Evolutionary conservation across 2,329 filamentous ascomycete genomes (phyloP).

Genomic region (Xylaria sp.): DNA sequence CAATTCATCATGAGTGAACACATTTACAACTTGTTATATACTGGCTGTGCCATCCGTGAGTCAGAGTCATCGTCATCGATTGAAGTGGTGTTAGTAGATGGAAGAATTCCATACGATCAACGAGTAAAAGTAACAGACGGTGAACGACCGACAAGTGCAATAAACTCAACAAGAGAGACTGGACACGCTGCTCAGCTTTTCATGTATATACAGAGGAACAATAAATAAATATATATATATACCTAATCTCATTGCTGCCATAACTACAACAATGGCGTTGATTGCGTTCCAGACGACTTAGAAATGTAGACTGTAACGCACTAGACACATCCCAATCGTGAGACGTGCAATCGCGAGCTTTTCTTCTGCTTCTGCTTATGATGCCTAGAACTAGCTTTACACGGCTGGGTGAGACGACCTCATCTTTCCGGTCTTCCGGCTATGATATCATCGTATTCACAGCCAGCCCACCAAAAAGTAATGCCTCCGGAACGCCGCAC

Average conservation of each 20-base stretch:
- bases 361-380: not conserved
- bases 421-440: constrained; percentile 19
- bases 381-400: constrained; percentile 22
- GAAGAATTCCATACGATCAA: no score
- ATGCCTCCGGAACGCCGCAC: constrained; percentile 32
- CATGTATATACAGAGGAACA: not conserved
- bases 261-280: no score
- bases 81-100: not conserved
- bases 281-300: not conserved
- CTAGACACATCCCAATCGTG: constrained; percentile 1
- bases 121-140: no score
- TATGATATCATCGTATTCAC: constrained; percentile 26
- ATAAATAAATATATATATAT: no score
- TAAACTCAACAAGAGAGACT: no score
- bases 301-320: not conserved
- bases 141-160: no score
- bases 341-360: not conserved
- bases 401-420: constrained; percentile 11
- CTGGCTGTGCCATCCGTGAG: not conserved
- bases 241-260: no score
- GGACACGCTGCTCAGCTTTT: not conserved
- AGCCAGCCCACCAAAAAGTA: constrained; percentile 24
- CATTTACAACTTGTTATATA: not conserved
- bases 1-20: constrained; percentile 36
- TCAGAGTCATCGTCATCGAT: not conserved